Conservation (phyloP, 768 basidiomycete genomes). For the Imleria badia region DNA sequence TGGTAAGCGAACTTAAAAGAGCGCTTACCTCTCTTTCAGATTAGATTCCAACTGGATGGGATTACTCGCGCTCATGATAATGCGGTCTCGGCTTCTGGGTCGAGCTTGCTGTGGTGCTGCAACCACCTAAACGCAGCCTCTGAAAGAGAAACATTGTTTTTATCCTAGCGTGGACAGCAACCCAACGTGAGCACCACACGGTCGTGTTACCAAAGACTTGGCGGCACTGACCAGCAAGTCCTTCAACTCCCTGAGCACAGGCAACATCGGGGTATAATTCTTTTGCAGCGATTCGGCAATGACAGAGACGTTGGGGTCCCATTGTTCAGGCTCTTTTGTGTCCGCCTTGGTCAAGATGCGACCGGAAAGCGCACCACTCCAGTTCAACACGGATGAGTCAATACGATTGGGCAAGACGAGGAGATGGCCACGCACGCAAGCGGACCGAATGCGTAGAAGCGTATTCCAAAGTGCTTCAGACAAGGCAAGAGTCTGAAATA, state of each 20-base stretch:
- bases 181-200: background rate
- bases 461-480: constrained; percentile 40
- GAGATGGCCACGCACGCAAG: constrained; percentile 12
- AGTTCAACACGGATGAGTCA: background rate
- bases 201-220: background rate
- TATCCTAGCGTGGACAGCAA: background rate
- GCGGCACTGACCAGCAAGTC: constrained; percentile 8
- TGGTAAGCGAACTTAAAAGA: background rate
- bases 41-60: constrained; percentile 34
- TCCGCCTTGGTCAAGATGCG: constrained; percentile 8
- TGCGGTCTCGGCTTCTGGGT: constrained; percentile 17
- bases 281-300: background rate
- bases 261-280: constrained; percentile 11
- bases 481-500: constrained; percentile 38
- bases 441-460: constrained; percentile 37
- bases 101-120: constrained; percentile 20
- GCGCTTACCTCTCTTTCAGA: constrained; percentile 10
- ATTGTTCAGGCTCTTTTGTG: constrained; percentile 1
- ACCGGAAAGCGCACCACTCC: constrained; percentile 14
- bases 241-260: constrained; percentile 17
- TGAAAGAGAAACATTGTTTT: constrained; percentile 8
- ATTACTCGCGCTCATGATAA: constrained; percentile 41
- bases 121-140: constrained; percentile 24
- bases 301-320: constrained; percentile 9
- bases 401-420: background rate